Percentiles rank a stretch among this genome's conserved stretches.
These are phyloP conservation scores for Spinellus fusiger DNA, from an alignment of 192 early-diverging fungal genomes.

Conservation along the genomic window DNA sequence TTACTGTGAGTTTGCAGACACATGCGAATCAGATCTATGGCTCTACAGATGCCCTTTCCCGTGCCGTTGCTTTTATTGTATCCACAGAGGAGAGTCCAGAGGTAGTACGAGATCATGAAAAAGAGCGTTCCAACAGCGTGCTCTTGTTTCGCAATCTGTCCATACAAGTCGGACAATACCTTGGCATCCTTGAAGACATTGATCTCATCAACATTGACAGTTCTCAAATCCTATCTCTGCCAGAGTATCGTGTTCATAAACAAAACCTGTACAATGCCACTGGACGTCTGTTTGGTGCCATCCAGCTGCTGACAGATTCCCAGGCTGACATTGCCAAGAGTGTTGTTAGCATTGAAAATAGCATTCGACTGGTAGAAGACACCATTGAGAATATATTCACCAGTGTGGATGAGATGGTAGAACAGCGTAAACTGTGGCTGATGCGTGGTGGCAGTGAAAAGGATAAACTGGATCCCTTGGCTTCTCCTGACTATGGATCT, in stretches of 20 bases:
- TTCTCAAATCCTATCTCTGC: conserved; percentile 11
- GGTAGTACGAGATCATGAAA: conserved; percentile 1
- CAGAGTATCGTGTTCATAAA: conserved; percentile 16
- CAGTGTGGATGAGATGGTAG: conserved; percentile 21
- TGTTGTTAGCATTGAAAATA: conserved; percentile 9
- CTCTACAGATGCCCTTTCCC: conserved; percentile 21
- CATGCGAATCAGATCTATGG: conserved; percentile 26
- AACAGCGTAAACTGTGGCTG: conserved; percentile 14
- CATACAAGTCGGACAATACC: conserved; percentile 20
- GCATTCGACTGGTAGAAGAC: conserved; percentile 8
- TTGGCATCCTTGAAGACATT: conserved; percentile 18
- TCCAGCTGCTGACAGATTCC: conserved; percentile 21
- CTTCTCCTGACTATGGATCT: not conserved
- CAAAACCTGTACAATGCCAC: conserved; percentile 29
- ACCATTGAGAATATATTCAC: conserved; percentile 17
- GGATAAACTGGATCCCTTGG: too few species aligned
- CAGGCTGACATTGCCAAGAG: not conserved
- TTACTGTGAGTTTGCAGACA: conserved; percentile 17
- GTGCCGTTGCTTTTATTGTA: conserved; percentile 12
- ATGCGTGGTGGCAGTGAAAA: conserved; percentile 13
- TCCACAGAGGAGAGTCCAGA: not conserved
- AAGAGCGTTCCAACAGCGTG: conserved; percentile 9
- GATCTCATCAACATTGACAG: conserved; percentile 10
- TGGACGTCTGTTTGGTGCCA: conserved; percentile 21
- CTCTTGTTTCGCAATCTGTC: conserved; percentile 14